Evolutionary conservation across 2,329 filamentous ascomycete genomes (phyloP).

Genomic region (Teratosphaeriaceae sp.): DNA sequence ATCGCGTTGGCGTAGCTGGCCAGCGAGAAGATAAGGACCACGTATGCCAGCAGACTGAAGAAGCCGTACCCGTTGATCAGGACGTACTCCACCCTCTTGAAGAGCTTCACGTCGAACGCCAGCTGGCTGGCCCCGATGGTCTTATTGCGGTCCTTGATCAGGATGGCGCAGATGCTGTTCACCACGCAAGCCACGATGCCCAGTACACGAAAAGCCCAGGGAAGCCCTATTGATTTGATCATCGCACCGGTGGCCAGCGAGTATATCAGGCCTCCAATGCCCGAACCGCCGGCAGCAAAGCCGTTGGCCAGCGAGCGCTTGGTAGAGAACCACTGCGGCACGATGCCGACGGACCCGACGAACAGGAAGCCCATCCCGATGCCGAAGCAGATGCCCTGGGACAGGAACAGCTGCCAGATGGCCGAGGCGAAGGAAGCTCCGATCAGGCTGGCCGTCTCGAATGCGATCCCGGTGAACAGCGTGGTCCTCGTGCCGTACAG

Average conservation of each 20-base stretch:
- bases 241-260: conserved; percentile 62
- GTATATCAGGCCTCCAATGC: conserved; percentile 67
- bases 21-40: conserved; percentile 69
- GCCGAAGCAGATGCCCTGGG: conserved; percentile 71
- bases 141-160: conserved; percentile 67
- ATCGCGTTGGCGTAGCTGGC: conserved; percentile 65
- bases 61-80: conserved; percentile 61
- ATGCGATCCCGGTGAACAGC: conserved; percentile 56
- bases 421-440: conserved; percentile 61
- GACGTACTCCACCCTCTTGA: conserved; percentile 56
- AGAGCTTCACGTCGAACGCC: conserved; percentile 58
- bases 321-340: conserved; percentile 68
- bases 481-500: conserved; percentile 57
- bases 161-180: conserved; percentile 55
- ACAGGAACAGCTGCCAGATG: conserved; percentile 71
- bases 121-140: conserved; percentile 59
- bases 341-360: conserved; percentile 59
- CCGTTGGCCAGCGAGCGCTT: conserved; percentile 64
- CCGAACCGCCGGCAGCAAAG: conserved; percentile 61
- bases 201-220: conserved; percentile 61
- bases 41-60: conserved; percentile 66
- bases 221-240: conserved; percentile 56
- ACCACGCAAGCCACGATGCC: conserved; percentile 58
- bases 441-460: conserved; percentile 60
- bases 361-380: conserved; percentile 72